phyloP scores from a whole-genome alignment of 345 rosid genomes.

The Aegle marmelos region DNA sequence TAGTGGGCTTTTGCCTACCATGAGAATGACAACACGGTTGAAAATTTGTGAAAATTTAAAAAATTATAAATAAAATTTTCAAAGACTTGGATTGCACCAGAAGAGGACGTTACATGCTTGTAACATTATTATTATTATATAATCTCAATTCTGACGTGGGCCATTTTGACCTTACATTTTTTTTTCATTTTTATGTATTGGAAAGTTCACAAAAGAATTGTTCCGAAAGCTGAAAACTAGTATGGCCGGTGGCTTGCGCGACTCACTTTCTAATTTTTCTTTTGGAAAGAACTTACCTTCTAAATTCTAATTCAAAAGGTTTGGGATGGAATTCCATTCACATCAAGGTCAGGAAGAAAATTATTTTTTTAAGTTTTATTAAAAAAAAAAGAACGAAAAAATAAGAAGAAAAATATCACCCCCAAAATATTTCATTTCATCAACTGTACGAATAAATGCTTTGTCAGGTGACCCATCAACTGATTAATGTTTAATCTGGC shows the following conservation, averaged over 20 bases:
- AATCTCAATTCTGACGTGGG: neutral
- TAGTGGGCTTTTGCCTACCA: neutral
- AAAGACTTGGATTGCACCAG: neutral
- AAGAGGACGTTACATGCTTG: neutral
- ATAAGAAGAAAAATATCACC: neutral
- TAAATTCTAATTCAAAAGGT: neutral
- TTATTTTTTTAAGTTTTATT: neutral
- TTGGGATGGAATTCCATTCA: neutral
- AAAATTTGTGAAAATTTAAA: neutral
- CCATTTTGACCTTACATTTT: neutral
- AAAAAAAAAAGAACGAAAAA: neutral
- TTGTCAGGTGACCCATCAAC: slow-evolving; percentile 10
- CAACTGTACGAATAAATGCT: neutral
- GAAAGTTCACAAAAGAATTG: neutral
- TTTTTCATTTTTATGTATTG: neutral
- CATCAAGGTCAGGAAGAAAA: neutral
- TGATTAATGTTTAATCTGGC: neutral
- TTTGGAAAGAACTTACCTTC: too few relatives aligned
- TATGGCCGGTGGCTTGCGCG: slow-evolving; percentile 6
- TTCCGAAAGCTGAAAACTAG: neutral
- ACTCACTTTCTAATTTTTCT: neutral
- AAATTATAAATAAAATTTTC: neutral
- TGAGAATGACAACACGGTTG: slow-evolving; percentile 10
- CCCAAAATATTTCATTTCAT: neutral
- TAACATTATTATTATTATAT: neutral